Evolutionary conservation across 805 yeast species (phyloP).

Genomic region (Pichia rugopelliculosa): DNA sequence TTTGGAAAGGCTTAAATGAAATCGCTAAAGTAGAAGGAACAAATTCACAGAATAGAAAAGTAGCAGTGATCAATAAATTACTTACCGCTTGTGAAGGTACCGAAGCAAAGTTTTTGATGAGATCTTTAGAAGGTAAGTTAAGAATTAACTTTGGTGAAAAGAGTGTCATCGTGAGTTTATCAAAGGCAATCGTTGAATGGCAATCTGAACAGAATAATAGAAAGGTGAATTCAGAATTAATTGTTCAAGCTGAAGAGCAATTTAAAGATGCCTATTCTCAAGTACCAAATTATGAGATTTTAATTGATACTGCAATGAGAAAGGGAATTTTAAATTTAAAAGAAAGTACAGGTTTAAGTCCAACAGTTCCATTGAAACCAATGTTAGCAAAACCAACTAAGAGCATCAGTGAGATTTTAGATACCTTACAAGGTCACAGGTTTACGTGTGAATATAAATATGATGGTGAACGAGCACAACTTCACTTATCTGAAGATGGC

Average conservation of each 20-base stretch:
- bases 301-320: constrained; percentile 58
- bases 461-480: constrained; percentile 97
- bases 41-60: constrained; percentile 73
- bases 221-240: constrained; percentile 32
- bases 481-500: constrained; percentile 65
- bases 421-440: constrained; percentile 73
- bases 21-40: constrained; percentile 77
- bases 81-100: constrained; percentile 76
- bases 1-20: constrained; percentile 63
- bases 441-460: constrained; percentile 96
- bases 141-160: constrained; percentile 94
- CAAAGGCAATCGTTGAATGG: constrained; percentile 69
- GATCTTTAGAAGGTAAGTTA: constrained; percentile 88
- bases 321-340: constrained; percentile 61
- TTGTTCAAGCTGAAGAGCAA: constrained; percentile 64
- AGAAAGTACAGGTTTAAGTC: constrained; percentile 66
- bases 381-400: constrained; percentile 98
- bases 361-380: constrained; percentile 94
- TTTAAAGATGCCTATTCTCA: constrained; percentile 84
- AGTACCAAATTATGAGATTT: constrained; percentile 80
- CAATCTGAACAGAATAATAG: constrained; percentile 36
- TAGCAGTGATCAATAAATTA: constrained; percentile 72
- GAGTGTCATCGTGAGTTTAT: constrained; percentile 74
- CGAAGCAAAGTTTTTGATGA: constrained; percentile 85
- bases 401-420: constrained; percentile 84